phyloP scores from a whole-genome alignment of 73 alveolate genomes.

The Strombidium stylifer region DNA sequence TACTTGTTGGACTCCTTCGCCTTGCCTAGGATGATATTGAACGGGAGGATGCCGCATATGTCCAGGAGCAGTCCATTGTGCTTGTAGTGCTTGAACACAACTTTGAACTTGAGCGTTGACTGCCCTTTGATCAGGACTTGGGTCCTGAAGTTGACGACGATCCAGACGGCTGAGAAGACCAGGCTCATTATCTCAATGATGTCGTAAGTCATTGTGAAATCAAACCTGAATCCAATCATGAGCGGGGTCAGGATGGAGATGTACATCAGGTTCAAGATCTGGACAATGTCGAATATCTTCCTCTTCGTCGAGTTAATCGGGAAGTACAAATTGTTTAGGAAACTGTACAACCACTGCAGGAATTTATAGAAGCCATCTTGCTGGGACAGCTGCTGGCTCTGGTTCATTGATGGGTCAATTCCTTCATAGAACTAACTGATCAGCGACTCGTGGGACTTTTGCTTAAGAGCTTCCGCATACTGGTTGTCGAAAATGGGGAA shows the following conservation, averaged over 20 bases:
- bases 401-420: too few species aligned
- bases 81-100: conserved; percentile 15
- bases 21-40: conserved; percentile 43
- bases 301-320: background rate
- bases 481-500: too few species aligned
- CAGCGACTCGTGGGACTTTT: too few species aligned
- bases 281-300: conserved; percentile 22
- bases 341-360: too few species aligned
- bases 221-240: conserved; percentile 29
- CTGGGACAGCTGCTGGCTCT: too few species aligned
- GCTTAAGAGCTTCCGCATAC: too few species aligned
- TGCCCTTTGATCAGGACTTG: conserved; percentile 45
- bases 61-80: conserved; percentile 47
- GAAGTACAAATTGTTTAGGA: background rate
- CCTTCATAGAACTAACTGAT: too few species aligned
- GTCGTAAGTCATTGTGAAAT: background rate
- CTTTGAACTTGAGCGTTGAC: conserved; percentile 6
- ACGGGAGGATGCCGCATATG: conserved; percentile 53
- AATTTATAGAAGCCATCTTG: too few species aligned
- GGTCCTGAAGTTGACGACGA: conserved; percentile 42
- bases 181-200: conserved; percentile 30
- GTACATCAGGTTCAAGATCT: conserved; percentile 29
- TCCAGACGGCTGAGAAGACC: background rate
- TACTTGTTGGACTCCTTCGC: too few species aligned
- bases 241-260: conserved; percentile 56